Percentiles rank a stretch among this genome's conserved stretches.
Evolutionary conservation across 2,329 filamentous ascomycete genomes (phyloP).

Genomic region (Aspergillus sp.): DNA sequence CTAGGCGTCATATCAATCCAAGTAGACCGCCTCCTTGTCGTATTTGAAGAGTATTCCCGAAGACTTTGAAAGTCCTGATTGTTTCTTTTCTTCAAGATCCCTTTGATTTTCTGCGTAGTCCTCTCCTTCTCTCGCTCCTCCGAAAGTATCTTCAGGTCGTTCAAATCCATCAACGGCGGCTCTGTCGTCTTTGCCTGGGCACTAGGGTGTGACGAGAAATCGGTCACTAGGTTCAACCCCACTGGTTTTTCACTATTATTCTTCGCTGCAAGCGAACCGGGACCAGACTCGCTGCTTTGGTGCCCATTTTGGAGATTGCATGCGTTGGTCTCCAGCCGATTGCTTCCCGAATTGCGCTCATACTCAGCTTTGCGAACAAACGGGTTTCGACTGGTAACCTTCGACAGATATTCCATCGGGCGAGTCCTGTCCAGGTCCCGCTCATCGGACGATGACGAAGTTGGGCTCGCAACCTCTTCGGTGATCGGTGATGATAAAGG

Average conservation of each 20-base stretch:
- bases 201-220: conserved; percentile 31
- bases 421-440: conserved; percentile 26
- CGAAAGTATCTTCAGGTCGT: conserved; percentile 38
- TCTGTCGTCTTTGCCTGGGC: conserved; percentile 8
- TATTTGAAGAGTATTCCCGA: conserved; percentile 14
- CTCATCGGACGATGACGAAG: conserved; percentile 33
- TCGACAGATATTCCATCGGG: conserved; percentile 33
- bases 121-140: conserved; percentile 34
- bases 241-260: conserved; percentile 31
- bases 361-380: conserved; percentile 7
- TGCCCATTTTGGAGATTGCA: not conserved
- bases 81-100: conserved; percentile 21
- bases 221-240: conserved; percentile 45
- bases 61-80: conserved; percentile 22
- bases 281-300: conserved; percentile 15
- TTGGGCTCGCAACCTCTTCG: conserved; percentile 42
- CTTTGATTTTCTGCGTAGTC: conserved; percentile 22
- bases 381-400: conserved; percentile 22
- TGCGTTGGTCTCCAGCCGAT: not conserved
- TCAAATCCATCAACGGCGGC: conserved; percentile 35
- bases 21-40: conserved; percentile 10
- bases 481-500: conserved; percentile 45
- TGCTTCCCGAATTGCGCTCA: not conserved
- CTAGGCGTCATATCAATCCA: conserved; percentile 17
- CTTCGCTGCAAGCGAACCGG: conserved; percentile 4